phyloP scores from a whole-genome alignment of 2,329 filamentous ascomycete species.

The Beauveria pseudobassiana region DNA sequence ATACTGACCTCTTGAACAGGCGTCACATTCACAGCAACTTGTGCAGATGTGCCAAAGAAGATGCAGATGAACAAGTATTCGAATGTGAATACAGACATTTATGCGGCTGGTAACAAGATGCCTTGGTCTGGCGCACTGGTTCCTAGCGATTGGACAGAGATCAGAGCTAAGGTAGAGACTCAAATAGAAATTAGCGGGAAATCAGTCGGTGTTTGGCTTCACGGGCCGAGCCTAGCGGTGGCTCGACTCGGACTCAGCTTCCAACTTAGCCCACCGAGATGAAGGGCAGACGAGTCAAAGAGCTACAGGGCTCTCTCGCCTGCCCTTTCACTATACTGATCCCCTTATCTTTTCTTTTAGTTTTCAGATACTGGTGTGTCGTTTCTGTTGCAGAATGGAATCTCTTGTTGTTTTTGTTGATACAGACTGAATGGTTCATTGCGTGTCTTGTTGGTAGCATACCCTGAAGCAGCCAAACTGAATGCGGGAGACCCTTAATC shows the following conservation, averaged over 20 bases:
- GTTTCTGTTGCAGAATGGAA: background rate
- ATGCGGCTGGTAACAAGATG: background rate
- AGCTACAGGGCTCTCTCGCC: background rate
- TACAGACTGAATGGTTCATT: background rate
- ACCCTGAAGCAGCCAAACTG: too few relatives aligned
- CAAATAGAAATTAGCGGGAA: background rate
- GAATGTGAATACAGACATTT: background rate
- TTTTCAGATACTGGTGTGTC: background rate
- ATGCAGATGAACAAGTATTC: background rate
- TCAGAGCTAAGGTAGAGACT: background rate
- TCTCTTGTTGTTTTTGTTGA: background rate
- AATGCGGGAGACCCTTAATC: too few relatives aligned
- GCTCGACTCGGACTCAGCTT: background rate
- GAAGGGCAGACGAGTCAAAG: background rate
- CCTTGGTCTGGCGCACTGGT: background rate
- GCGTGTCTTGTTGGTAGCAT: too few relatives aligned
- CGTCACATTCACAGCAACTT: background rate
- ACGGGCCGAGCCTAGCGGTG: background rate
- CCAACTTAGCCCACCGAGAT: background rate
- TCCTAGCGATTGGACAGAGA: background rate
- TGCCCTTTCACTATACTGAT: background rate
- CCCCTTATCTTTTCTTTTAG: background rate
- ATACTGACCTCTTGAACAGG: background rate
- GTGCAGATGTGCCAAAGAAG: background rate
- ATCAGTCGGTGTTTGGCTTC: too few relatives aligned